Base-by-base conservation (phyloP, 495 filamentous ascomycete species). In the Penicillium canescens region DNA sequence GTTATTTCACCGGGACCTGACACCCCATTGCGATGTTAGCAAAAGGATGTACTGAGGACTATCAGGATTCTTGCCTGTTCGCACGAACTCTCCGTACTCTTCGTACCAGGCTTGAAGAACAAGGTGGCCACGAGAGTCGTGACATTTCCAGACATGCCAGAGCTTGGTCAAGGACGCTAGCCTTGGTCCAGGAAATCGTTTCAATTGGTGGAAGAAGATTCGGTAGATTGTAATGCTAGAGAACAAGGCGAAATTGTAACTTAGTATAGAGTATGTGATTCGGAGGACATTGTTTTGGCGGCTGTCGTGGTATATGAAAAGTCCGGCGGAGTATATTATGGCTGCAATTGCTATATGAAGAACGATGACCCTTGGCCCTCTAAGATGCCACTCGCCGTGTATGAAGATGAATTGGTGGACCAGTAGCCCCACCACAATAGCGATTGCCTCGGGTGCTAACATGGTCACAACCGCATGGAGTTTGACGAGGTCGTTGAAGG, bases 181-280 rank as follows among this genome's bases (percentile, higher is more conserved):
- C n/a, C 54, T 56, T 2, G 79, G 74, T 0, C 77, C 78, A 1
- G 71, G 72, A 42, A 77, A 79, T 11, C 54, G 36, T 6, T 68
- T 52, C 1, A 80, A 59, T 1, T 56, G 65, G 56, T 78, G 73
- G 41, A 79, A 55, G 16, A 42, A 23, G 12, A 48, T 20, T 16
- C 44, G 37, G 10, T 42, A 48, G 20, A 35, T 12, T 5, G 28
- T 2, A 3, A 46, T 46, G 24, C 31, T 46, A 13, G 24, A 35
- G 11, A 35, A 35, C n/a, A 46, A 6, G 6, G 28, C 21, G 8
- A 4, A 33, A 4, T 34, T 4, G n/a, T 35, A 46, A 34, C 9
- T 20, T 34, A 20, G 4, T 12, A 40, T 24, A 5, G 35, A 31
- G 18, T 35, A 36, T 33, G 35, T 46, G 3, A 20, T 31, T 20